Percentiles rank a stretch among this genome's conserved stretches.
Evolutionary conservation across 805 yeast genomes (phyloP).

Genomic region (Candida montana): DNA sequence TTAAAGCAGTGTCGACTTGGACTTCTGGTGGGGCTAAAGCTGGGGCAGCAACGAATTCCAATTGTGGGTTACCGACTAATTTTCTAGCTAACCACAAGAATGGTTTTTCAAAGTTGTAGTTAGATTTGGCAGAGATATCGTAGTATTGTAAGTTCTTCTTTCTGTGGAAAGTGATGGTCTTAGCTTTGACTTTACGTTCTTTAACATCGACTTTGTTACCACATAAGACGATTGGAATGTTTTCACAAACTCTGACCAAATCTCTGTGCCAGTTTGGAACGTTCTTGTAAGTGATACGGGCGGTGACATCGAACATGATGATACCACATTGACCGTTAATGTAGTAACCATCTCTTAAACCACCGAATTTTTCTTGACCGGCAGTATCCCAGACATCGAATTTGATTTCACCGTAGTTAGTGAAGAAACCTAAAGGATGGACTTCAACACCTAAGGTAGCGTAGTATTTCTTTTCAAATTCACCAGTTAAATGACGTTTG

Average conservation of each 20-base stretch:
- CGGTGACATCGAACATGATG: conserved; percentile 99
- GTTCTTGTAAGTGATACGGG: conserved; percentile 98
- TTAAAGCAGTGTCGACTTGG: conserved; percentile 90
- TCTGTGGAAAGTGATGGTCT: conserved; percentile 99
- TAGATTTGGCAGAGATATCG: conserved; percentile 99
- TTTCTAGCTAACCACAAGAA: conserved; percentile 99
- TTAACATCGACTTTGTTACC: conserved; percentile 99
- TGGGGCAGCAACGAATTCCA: conserved; percentile 98
- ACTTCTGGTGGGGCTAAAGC: conserved; percentile 99
- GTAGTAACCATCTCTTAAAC: conserved; percentile 98
- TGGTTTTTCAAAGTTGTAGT: conserved; percentile 99
- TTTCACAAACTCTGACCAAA: conserved; percentile 98
- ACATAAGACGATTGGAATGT: conserved; percentile 97
- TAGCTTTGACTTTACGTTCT: conserved; percentile 99
- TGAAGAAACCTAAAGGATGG: conserved; percentile 96
- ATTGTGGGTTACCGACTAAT: conserved; percentile 95
- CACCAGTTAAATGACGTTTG: conserved; percentile 99
- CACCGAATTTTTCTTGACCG: conserved; percentile 99
- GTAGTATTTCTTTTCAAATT: conserved; percentile 96
- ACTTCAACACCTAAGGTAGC: conserved; percentile 99
- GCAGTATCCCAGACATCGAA: conserved; percentile 99
- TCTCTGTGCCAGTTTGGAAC: conserved; percentile 99
- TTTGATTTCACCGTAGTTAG: conserved; percentile 97
- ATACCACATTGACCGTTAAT: conserved; percentile 99
- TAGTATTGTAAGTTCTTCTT: conserved; percentile 99